Percentiles rank a stretch among this genome's conserved stretches.
Conservation (phyloP, 306 rosid genomes). For the Oxytropis ochrocephala region DNA sequence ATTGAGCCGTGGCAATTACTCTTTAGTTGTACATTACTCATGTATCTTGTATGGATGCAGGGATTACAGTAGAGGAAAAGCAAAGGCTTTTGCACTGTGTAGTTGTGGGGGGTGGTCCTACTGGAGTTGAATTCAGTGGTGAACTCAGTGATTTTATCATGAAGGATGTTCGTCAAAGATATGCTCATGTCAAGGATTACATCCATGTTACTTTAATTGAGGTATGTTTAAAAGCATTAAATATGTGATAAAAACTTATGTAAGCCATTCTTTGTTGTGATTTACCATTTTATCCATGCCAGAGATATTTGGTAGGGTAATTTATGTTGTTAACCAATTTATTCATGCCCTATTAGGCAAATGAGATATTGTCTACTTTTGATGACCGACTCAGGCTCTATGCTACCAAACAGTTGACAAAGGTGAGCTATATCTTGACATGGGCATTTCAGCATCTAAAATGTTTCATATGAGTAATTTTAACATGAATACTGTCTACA, state of each 20-base stretch:
- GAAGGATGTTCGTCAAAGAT: conserved; percentile 77
- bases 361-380: conserved; percentile 84
- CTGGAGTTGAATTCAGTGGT: conserved; percentile 98
- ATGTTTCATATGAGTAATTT: neutral
- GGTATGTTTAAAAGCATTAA: conserved; percentile 40
- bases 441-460: neutral
- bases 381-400: conserved; percentile 78
- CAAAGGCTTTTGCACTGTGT: conserved; percentile 83
- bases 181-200: conserved; percentile 83
- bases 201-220: conserved; percentile 85
- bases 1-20: neutral
- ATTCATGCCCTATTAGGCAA: conserved; percentile 54
- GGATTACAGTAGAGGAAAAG: conserved; percentile 69
- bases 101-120: conserved; percentile 98
- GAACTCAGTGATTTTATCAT: conserved; percentile 92
- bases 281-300: neutral
- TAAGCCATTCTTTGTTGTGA: neutral
- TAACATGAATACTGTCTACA: neutral
- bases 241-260: neutral
- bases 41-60: conserved; percentile 39
- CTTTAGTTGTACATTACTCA: neutral
- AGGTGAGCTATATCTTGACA: conserved; percentile 42
- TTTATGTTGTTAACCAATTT: conserved; percentile 22
- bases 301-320: conserved; percentile 1
- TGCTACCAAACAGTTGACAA: conserved; percentile 84